Percentiles rank a stretch among this genome's conserved stretches.
phyloP scores from a whole-genome alignment of 148 eudicot species.

The Polygonum maritimum region DNA sequence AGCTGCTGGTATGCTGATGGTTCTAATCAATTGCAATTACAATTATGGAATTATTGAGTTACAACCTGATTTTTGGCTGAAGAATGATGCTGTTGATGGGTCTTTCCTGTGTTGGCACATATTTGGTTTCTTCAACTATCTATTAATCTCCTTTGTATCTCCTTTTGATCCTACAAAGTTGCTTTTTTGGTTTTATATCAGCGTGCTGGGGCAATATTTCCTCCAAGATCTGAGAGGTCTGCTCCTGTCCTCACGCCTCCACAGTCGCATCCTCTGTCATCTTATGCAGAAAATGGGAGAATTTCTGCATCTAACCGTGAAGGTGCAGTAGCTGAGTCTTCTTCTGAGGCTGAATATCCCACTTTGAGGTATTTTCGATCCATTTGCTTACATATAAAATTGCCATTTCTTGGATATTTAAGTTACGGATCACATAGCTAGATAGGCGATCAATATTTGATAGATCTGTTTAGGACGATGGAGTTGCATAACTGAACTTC shows the following conservation, averaged over 20 bases:
- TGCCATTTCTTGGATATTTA: neutral
- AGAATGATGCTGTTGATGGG: neutral
- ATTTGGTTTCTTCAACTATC: neutral
- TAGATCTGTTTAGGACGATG: neutral
- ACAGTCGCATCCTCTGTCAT: constrained; percentile 82
- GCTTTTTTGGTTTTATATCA: constrained; percentile 18
- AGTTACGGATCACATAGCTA: neutral
- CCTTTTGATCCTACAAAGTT: neutral
- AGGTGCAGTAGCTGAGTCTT: constrained; percentile 37
- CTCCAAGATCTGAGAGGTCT: constrained; percentile 66
- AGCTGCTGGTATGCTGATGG: constrained; percentile 56
- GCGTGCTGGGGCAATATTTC: constrained; percentile 94
- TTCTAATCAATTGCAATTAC: neutral
- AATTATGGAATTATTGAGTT: neutral
- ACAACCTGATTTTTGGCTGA: neutral
- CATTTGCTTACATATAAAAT: neutral
- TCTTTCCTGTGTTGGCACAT: neutral
- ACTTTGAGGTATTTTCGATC: constrained; percentile 52
- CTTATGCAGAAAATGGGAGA: constrained; percentile 63
- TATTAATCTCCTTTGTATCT: neutral
- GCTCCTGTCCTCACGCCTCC: constrained; percentile 93
- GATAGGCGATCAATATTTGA: neutral
- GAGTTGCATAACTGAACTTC: neutral
- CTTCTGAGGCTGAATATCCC: constrained; percentile 80
- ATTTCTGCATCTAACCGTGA: constrained; percentile 42